phyloP scores from a whole-genome alignment of 495 filamentous ascomycete genomes.

The Talaromyces borbonicus region DNA sequence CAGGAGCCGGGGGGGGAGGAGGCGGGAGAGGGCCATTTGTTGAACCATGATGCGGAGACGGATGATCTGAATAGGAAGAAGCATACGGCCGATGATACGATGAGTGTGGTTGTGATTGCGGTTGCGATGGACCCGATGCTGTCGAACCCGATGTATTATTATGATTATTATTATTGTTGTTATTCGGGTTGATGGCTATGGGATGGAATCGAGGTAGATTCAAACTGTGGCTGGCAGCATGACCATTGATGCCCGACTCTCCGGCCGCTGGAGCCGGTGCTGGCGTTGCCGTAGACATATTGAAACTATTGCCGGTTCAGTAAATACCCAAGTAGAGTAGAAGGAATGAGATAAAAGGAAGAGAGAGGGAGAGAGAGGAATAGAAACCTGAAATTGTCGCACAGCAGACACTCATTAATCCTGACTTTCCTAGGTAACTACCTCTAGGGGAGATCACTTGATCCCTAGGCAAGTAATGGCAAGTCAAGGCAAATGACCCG shows the following conservation, averaged over 20 bases:
- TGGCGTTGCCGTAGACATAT: constrained; percentile 31
- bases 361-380: background rate
- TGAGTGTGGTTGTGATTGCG: no score
- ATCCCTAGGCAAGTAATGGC: no score
- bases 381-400: constrained; percentile 1
- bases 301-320: background rate
- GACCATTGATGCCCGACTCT: constrained; percentile 27
- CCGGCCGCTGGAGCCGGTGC: constrained; percentile 28
- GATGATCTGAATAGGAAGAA: constrained; percentile 1
- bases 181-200: constrained; percentile 39
- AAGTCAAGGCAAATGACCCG: no score
- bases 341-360: background rate
- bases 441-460: no score
- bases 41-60: background rate
- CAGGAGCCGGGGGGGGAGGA: background rate
- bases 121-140: constrained; percentile 28
- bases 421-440: no score
- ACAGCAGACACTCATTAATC: no score
- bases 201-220: constrained; percentile 35
- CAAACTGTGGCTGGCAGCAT: constrained; percentile 22
- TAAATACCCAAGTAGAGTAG: background rate
- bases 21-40: constrained; percentile 3
- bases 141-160: constrained; percentile 17
- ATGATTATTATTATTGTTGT: no score
- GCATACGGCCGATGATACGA: constrained; percentile 29